Evolutionary conservation across 2,329 filamentous ascomycete genomes (phyloP).

Genomic region (Metarhizium humberi): DNA sequence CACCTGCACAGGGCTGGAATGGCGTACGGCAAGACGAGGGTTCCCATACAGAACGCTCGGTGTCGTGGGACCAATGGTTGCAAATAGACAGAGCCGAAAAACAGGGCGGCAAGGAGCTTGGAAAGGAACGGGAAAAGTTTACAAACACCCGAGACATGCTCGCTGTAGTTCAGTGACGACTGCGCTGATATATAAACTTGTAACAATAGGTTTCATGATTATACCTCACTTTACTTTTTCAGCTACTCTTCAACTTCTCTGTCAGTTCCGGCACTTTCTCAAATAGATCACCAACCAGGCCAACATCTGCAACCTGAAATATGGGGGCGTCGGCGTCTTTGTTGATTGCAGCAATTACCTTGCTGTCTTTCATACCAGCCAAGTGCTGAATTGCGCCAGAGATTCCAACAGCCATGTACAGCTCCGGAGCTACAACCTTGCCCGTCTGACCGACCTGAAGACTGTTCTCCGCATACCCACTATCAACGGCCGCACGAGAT

Average conservation of each 20-base stretch:
- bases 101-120: constrained; percentile 51
- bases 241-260: constrained; percentile 70
- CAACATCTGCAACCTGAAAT: constrained; percentile 96
- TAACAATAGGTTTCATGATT: background rate
- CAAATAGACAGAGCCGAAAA: constrained; percentile 74
- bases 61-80: constrained; percentile 79
- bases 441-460: constrained; percentile 97
- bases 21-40: constrained; percentile 53
- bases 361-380: constrained; percentile 99
- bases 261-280: constrained; percentile 93
- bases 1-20: constrained; percentile 56
- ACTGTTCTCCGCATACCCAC: constrained; percentile 96
- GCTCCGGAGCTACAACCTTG: constrained; percentile 93
- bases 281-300: constrained; percentile 89
- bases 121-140: constrained; percentile 72
- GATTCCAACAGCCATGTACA: constrained; percentile 93
- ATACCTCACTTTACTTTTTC: constrained; percentile 8
- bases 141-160: constrained; percentile 50
- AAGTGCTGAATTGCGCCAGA: constrained; percentile 96
- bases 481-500: constrained; percentile 90
- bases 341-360: constrained; percentile 98
- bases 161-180: constrained; percentile 31
- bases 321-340: constrained; percentile 96
- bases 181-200: background rate
- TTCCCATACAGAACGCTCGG: constrained; percentile 46